Conservation (phyloP, 371 early-diverging fungal genomes). For the Syncephalastrum monosporum region DNA sequence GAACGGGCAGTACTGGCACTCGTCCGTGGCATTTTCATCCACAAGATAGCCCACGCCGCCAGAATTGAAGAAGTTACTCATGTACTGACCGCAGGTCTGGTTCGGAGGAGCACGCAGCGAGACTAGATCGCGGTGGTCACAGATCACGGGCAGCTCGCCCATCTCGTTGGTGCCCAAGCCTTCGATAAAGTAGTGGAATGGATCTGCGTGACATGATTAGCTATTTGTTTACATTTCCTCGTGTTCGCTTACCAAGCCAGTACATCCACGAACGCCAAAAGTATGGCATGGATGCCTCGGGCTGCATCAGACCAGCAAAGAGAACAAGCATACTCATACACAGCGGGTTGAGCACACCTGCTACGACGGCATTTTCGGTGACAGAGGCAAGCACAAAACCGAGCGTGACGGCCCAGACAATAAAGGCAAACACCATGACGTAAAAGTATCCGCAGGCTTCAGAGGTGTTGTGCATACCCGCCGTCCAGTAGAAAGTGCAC, state of each 20-base stretch:
- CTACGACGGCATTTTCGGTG: slow-evolving; percentile 57
- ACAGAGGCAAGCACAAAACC: slow-evolving; percentile 55
- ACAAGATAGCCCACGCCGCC: slow-evolving; percentile 60
- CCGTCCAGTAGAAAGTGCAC: slow-evolving; percentile 69
- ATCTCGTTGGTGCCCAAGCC: slow-evolving; percentile 72
- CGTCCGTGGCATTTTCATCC: slow-evolving; percentile 41
- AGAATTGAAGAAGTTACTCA: slow-evolving; percentile 48
- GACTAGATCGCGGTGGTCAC: slow-evolving; percentile 48
- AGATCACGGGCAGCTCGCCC: slow-evolving; percentile 48
- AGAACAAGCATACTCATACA: slow-evolving; percentile 68
- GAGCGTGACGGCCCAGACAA: slow-evolving; percentile 65
- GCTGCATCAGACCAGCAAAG: slow-evolving; percentile 74
- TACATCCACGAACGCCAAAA: slow-evolving; percentile 85
- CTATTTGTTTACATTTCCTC: not conserved
- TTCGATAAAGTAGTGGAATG: slow-evolving; percentile 75
- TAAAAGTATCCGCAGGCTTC: slow-evolving; percentile 62
- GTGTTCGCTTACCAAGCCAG: slow-evolving; percentile 52
- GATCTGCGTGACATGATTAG: slow-evolving; percentile 20
- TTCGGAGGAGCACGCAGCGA: slow-evolving; percentile 59
- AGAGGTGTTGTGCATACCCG: slow-evolving; percentile 52
- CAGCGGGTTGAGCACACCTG: slow-evolving; percentile 71
- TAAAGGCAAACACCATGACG: slow-evolving; percentile 56
- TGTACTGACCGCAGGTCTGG: slow-evolving; percentile 66
- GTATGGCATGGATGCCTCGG: slow-evolving; percentile 61
- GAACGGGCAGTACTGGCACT: slow-evolving; percentile 71